These are phyloP conservation scores for Trypanosoma vivax DNA, from an alignment of 208 protist genomes.

Conservation along the genomic window DNA sequence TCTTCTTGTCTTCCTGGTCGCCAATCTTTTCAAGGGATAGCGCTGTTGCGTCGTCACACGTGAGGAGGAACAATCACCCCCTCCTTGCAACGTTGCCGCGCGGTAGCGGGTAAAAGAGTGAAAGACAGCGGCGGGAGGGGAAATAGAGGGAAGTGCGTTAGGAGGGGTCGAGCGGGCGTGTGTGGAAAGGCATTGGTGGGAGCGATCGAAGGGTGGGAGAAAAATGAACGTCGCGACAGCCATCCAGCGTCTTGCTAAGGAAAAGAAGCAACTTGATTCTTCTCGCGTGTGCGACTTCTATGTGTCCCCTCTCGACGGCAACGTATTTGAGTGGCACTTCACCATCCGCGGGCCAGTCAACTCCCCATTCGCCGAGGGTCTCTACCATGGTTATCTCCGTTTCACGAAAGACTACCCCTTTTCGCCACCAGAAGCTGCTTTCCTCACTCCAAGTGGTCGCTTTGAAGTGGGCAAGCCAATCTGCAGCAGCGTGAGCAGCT, in stretches of 20 bases:
- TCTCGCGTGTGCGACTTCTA: conserved; percentile 62
- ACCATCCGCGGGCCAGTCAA: conserved; percentile 88
- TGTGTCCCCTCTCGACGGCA: conserved; percentile 72
- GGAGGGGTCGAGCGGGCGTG: neutral
- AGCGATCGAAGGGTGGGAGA: too few relatives aligned
- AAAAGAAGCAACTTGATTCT: conserved; percentile 44
- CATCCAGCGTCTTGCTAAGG: conserved; percentile 65
- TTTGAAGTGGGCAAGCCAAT: conserved; percentile 78
- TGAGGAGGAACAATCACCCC: too few relatives aligned
- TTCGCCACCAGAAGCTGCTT: conserved; percentile 79
- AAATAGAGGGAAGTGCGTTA: conserved; percentile 3
- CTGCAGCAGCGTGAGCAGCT: conserved; percentile 82
- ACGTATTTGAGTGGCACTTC: conserved; percentile 99
- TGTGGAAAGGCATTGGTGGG: neutral
- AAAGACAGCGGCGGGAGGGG: neutral
- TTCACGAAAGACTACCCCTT: conserved; percentile 86
- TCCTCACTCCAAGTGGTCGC: conserved; percentile 84
- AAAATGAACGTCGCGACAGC: conserved; percentile 27
- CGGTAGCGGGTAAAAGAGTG: too few relatives aligned
- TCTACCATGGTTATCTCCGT: conserved; percentile 83
- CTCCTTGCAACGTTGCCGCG: too few relatives aligned
- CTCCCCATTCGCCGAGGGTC: conserved; percentile 54
- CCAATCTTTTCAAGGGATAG: too few relatives aligned
- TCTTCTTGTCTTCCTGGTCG: too few relatives aligned
- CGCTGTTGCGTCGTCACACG: too few relatives aligned